Base-by-base conservation (phyloP, 1,284 basidiomycete species). In the Pyrrhoderma lamaoense region DNA sequence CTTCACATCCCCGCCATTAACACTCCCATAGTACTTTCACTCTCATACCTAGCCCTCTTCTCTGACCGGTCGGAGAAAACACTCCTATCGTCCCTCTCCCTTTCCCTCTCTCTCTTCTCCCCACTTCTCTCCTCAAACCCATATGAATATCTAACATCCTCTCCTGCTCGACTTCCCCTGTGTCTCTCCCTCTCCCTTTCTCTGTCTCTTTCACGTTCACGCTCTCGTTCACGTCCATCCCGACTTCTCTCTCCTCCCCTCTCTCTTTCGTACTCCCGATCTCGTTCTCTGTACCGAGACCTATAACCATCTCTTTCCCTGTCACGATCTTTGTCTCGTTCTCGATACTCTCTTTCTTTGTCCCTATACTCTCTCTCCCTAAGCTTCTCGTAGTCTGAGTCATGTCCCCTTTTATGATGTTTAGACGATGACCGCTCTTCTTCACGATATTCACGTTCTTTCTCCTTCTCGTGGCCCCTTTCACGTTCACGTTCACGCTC, bases 1-100 rank as follows among this genome's bases (percentile, higher is more conserved):
- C 27, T 31, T 31, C 5, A 31, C 27, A 5, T 31, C 27, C 11
- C 27, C 27, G 7, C 38, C 38, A 40, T 14, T 40, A 43, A 62
- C 65, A 42, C 68, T 79, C 44, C 57, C 62, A 46, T 75, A 54
- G 54, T 49, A 61, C 61, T 38, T 58, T 53, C 48, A 47, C 61
- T 67, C 40, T 80, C 80, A 56, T 78, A 77, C 51, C 74, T 70
- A 37, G 75, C 65, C 48, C 81, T 71, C 82, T 89, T 89, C 61
- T 86, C 81, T 34, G 73, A 74, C 42, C 69, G 60, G 46, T 71
- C 69, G 8, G 58, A 55, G 25, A 55, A 58, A 13, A 52, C 51
- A 21, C 60, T 61, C 22, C 22, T 47, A 36, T 47, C 46, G 16
- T 47, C 46, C 13, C 51, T 39, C 18, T 58, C 56, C 37, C 47